Percentiles rank a stretch among this genome's conserved stretches.
Conservation (phyloP, 2,329 filamentous ascomycete species). For the Chaetomium sp. region DNA sequence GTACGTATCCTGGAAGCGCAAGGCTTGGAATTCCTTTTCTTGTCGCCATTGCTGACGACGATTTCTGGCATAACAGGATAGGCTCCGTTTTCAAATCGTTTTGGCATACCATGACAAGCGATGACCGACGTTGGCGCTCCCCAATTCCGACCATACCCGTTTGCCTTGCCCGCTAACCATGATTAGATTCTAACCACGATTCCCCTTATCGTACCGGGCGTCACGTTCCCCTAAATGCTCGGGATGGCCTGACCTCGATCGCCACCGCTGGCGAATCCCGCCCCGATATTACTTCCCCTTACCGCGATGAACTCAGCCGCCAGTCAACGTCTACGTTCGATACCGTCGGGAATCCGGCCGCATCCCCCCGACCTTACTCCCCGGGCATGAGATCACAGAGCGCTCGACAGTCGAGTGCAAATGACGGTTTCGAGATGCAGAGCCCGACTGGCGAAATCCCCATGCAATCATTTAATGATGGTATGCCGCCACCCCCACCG, state of each 20-base stretch:
- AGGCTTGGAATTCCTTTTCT: slow-evolving; percentile 13
- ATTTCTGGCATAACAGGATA: slow-evolving; percentile 41
- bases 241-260: slow-evolving; percentile 75
- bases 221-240: slow-evolving; percentile 73
- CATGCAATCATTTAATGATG: slow-evolving; percentile 93
- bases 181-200: slow-evolving; percentile 79
- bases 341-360: slow-evolving; percentile 52
- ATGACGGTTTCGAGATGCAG: slow-evolving; percentile 63
- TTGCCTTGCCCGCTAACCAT: slow-evolving; percentile 18
- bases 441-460: slow-evolving; percentile 74
- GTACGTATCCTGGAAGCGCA: slow-evolving; percentile 12
- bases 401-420: slow-evolving; percentile 57
- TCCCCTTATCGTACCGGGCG: slow-evolving; percentile 86
- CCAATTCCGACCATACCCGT: neutral
- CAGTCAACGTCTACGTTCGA: slow-evolving; percentile 44
- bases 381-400: slow-evolving; percentile 79
- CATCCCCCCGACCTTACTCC: slow-evolving; percentile 68
- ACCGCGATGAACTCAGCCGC: slow-evolving; percentile 63
- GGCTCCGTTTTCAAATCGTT: slow-evolving; percentile 75
- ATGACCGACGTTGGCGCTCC: slow-evolving; percentile 55
- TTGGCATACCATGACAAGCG: slow-evolving; percentile 84
- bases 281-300: slow-evolving; percentile 71
- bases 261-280: slow-evolving; percentile 86
- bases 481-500: slow-evolving; percentile 81
- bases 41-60: slow-evolving; percentile 18